A percentile compares a stretch with the other conserved stretches of the same genome.
These are phyloP conservation scores for Erodium trifolium DNA, from an alignment of 441 rosid genomes.

Conservation along the genomic window DNA sequence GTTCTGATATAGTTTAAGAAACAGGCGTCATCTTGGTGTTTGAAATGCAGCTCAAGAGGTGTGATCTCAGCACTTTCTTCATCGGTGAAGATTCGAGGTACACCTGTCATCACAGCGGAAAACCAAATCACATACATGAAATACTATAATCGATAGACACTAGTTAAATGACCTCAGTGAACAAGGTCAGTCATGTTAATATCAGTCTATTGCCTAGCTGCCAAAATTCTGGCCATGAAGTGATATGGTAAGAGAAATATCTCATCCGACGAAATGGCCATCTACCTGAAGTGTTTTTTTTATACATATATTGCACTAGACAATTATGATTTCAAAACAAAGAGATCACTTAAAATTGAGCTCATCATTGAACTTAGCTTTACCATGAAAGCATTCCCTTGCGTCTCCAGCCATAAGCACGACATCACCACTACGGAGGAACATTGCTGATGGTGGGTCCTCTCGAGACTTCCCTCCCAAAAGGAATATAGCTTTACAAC, in stretches of 20 bases:
- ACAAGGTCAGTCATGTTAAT: too few species aligned
- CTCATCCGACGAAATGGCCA: too few species aligned
- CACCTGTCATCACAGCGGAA: constrained; percentile 36
- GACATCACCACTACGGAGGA: constrained; percentile 86
- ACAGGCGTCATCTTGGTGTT: constrained; percentile 25
- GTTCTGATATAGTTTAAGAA: constrained; percentile 54
- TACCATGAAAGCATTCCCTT: constrained; percentile 88
- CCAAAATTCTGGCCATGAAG: too few species aligned
- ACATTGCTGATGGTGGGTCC: constrained; percentile 74
- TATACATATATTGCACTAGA: not conserved
- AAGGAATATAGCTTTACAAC: constrained; percentile 94
- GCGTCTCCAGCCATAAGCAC: constrained; percentile 94
- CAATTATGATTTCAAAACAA: not conserved
- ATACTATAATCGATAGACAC: too few species aligned
- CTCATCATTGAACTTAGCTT: constrained; percentile 12
- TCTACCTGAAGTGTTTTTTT: too few species aligned
- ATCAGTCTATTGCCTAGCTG: too few species aligned
- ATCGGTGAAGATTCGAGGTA: constrained; percentile 70
- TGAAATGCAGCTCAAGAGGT: constrained; percentile 44
- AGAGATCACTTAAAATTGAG: constrained; percentile 2
- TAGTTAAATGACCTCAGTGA: too few species aligned
- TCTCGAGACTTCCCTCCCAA: constrained; percentile 75
- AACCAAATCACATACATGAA: not conserved
- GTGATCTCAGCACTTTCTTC: constrained; percentile 51
- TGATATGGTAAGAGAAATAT: too few species aligned